Evolutionary conservation across 345 rosid genomes (phyloP), one percentile per base, ranked within the genome.

Genomic region (Aethionema arabicum): DNA sequence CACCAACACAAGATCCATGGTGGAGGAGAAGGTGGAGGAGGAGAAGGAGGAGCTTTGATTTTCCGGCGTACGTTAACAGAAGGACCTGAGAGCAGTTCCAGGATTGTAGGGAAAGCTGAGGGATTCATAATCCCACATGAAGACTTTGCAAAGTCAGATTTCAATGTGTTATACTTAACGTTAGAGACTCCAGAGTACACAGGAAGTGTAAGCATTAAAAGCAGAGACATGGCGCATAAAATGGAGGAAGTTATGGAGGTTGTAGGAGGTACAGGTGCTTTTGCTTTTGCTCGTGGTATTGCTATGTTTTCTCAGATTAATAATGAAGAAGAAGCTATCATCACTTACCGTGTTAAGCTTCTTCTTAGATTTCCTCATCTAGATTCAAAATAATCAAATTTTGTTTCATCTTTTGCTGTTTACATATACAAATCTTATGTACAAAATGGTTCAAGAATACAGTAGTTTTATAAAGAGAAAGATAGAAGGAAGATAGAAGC

Each of bases 191-290:
- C 81, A 0, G 78, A 80, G 30, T 84, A 66, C 31, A 77, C 79
- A 0, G 95, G 95, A 4, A 92, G 89, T 63, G 69, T 88, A 8
- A 72, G 87, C 53, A 77, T 86, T 35, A 73, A 77, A 63, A 93
- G 91, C 32, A 80, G 79, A 45, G 69, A 67, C 16, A 69, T 75
- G 14, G 65, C 59, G 1, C 70, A 79, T 48, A 69, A 74, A 62
- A 42, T 70, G 8, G 46, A 60, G 14, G 85, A 87, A 55, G 83
- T 86, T 49, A 74, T 89, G 31, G 75, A 57, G 0, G 91, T 92
- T 13, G 87, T 83, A 0, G 96, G 93, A 14, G 96, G 96, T 2
- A 92, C 96, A 0, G 86, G 98, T 1, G 80, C 85, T 2, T 86
- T 92, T 4, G 95, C 95, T 0, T 89, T 89, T 63, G 88, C 91